A percentile compares a stretch with the other conserved stretches of the same genome.
Evolutionary conservation across 495 filamentous ascomycete species (phyloP).

Genomic region (Hyaloscypha variabilis): DNA sequence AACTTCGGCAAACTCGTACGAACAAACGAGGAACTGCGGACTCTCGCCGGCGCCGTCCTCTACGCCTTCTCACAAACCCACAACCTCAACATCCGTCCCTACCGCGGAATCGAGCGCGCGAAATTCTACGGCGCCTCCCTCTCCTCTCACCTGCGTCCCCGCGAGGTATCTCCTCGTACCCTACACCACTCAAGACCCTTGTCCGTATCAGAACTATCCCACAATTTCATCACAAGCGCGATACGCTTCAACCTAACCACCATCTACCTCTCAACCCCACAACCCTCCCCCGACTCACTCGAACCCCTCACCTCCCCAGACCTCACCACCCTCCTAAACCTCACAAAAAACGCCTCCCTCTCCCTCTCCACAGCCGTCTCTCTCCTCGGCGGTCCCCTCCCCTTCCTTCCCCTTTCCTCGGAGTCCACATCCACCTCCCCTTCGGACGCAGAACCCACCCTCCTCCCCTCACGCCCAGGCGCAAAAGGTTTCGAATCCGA

Average conservation of each 20-base stretch:
- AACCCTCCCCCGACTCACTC: constrained; percentile 20
- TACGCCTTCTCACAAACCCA: constrained; percentile 32
- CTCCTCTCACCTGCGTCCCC: too few relatives aligned
- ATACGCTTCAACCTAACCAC: constrained; percentile 10
- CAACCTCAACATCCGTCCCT: neutral
- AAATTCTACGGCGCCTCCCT: constrained; percentile 31
- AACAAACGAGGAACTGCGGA: constrained; percentile 33
- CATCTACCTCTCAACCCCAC: constrained; percentile 37
- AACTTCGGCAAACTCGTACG: constrained; percentile 39
- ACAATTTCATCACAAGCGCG: too few relatives aligned
- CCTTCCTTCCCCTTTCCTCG: too few relatives aligned
- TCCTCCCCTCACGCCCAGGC: neutral
- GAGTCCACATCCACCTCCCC: constrained; percentile 36
- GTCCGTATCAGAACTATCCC: too few relatives aligned
- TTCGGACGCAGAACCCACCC: constrained; percentile 16
- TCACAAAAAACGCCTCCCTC: too few relatives aligned
- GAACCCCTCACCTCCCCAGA: too few relatives aligned
- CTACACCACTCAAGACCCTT: too few relatives aligned
- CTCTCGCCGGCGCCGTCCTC: constrained; percentile 35
- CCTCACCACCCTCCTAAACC: too few relatives aligned
- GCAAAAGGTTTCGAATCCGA: constrained; percentile 24
- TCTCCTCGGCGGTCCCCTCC: constrained; percentile 19
- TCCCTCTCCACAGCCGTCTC: neutral
- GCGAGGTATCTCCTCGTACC: too few relatives aligned
- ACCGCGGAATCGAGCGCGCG: neutral